Percentiles rank a stretch among this genome's conserved stretches.
Conservation (phyloP, 176 grass and related monocot genomes). For the Tillandsia fasciculata region DNA sequence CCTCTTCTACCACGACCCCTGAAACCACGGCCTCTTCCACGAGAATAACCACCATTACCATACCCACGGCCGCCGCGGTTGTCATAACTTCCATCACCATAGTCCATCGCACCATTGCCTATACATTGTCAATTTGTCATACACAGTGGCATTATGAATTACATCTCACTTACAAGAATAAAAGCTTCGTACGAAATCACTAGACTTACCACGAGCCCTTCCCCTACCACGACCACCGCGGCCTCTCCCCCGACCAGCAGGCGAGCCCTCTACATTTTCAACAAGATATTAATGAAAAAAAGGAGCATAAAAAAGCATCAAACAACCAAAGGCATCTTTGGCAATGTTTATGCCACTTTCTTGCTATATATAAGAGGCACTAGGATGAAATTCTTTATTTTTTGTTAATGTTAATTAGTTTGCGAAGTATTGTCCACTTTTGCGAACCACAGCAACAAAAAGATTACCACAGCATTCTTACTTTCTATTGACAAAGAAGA, state of each 20-base stretch:
- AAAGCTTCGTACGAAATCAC: too few species aligned
- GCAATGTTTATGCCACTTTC: background rate
- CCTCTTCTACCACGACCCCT: slow-evolving; percentile 52
- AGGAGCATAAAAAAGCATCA: background rate
- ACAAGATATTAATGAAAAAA: slow-evolving; percentile 19
- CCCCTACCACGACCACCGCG: slow-evolving; percentile 41
- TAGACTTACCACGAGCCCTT: slow-evolving; percentile 31
- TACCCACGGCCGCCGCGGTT: slow-evolving; percentile 31
- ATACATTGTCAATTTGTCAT: slow-evolving; percentile 2
- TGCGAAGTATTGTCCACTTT: too few species aligned
- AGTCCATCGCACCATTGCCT: slow-evolving; percentile 54
- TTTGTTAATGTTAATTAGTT: too few species aligned
- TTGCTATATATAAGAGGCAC: background rate
- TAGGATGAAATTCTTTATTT: too few species aligned
- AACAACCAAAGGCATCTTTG: background rate
- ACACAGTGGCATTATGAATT: slow-evolving; percentile 1
- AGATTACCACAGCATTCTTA: too few species aligned
- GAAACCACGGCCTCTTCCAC: slow-evolving; percentile 51
- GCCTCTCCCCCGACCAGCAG: slow-evolving; percentile 61
- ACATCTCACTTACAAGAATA: too few species aligned
- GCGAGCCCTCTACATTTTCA: slow-evolving; percentile 55
- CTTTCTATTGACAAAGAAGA: too few species aligned
- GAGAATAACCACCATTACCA: slow-evolving; percentile 37
- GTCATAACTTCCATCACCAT: slow-evolving; percentile 42
- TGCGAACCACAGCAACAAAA: too few species aligned